Conservation (phyloP, 1,284 basidiomycete species). For the Pseudozyma hubeiensis region DNA sequence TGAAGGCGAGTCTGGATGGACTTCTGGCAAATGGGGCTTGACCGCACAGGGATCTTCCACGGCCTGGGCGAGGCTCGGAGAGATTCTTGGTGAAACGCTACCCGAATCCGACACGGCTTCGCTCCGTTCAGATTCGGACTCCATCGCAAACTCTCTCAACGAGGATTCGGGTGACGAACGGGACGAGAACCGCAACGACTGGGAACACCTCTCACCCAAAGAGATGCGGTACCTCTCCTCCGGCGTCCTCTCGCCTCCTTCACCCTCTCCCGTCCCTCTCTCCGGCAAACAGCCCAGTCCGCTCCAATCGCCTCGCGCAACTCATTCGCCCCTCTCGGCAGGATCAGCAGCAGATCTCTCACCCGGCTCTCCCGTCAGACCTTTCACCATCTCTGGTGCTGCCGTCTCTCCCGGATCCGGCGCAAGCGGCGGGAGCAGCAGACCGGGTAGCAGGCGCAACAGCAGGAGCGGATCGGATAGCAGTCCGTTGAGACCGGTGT, state of each 20-base stretch:
- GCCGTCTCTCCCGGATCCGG: neutral
- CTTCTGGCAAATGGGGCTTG: constrained; percentile 57
- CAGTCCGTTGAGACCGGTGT: constrained; percentile 54
- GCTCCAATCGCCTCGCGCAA: constrained; percentile 17
- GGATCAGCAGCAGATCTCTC: constrained; percentile 31
- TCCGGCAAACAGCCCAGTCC: constrained; percentile 37
- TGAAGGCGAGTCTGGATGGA: constrained; percentile 44
- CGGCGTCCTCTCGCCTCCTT: constrained; percentile 35
- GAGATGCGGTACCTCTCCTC: constrained; percentile 62
- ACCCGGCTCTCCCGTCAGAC: constrained; percentile 31
- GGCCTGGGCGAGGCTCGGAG: constrained; percentile 61
- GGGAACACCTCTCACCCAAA: constrained; percentile 65
- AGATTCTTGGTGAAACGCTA: constrained; percentile 57
- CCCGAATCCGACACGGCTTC: constrained; percentile 20
- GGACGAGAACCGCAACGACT: constrained; percentile 60
- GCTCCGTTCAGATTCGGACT: constrained; percentile 13
- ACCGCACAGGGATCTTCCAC: constrained; percentile 56
- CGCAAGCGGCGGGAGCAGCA: neutral
- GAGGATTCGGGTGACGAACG: constrained; percentile 23
- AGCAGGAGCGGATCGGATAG: constrained; percentile 44
- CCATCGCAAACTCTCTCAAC: constrained; percentile 2
- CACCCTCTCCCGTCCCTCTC: constrained; percentile 39
- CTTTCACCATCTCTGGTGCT: constrained; percentile 30
- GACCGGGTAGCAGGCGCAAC: constrained; percentile 41
- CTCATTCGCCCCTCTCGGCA: constrained; percentile 7